phyloP scores from a whole-genome alignment of 1,139 yeast species.

The Debaryomyces udenii region DNA sequence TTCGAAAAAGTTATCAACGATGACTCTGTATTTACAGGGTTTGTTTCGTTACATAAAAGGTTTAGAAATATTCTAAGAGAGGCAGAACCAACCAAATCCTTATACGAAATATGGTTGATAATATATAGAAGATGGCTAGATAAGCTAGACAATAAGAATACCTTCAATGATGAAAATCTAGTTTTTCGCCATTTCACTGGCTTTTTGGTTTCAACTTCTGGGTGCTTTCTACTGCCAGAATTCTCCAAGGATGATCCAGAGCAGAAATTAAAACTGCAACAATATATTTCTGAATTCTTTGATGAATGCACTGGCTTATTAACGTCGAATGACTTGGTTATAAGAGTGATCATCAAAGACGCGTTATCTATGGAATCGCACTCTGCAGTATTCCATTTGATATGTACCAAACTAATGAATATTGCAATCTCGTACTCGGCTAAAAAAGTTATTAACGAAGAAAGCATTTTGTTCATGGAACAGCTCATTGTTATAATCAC shows the following conservation, averaged over 20 bases:
- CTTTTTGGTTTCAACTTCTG: slow-evolving; percentile 60
- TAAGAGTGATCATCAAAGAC: slow-evolving; percentile 49
- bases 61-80: slow-evolving; percentile 58
- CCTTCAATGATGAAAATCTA: slow-evolving; percentile 35
- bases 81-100: slow-evolving; percentile 61
- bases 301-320: slow-evolving; percentile 54
- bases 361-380: slow-evolving; percentile 51
- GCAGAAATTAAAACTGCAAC: slow-evolving; percentile 29
- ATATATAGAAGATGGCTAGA: slow-evolving; percentile 60
- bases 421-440: slow-evolving; percentile 32
- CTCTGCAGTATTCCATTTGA: slow-evolving; percentile 43
- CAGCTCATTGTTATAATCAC: slow-evolving; percentile 43
- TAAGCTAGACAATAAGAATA: slow-evolving; percentile 28
- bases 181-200: slow-evolving; percentile 66
- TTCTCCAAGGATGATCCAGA: slow-evolving; percentile 29
- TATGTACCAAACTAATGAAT: slow-evolving; percentile 35
- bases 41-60: slow-evolving; percentile 75
- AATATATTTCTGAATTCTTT: slow-evolving; percentile 45
- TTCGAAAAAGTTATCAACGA: slow-evolving; percentile 57
- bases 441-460: slow-evolving; percentile 29
- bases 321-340: slow-evolving; percentile 53
- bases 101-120: slow-evolving; percentile 63
- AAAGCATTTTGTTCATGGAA: slow-evolving; percentile 40
- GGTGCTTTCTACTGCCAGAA: slow-evolving; percentile 47
- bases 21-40: slow-evolving; percentile 66